Evolutionary conservation across 306 rosid species (phyloP).

Genomic region (Gleditsia sinensis): DNA sequence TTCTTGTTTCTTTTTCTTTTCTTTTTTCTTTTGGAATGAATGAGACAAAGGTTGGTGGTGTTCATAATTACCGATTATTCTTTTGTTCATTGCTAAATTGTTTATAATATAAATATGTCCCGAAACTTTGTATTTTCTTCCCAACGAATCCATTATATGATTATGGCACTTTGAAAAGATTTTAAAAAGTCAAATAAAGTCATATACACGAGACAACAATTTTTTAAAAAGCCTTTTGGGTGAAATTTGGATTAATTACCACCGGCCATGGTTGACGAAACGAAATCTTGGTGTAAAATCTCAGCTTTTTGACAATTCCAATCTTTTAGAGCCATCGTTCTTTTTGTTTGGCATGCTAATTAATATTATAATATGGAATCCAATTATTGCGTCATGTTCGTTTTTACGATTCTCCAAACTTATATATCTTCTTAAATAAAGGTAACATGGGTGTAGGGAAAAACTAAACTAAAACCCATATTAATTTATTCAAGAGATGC

Average conservation of each 20-base stretch:
- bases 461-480: too few species aligned
- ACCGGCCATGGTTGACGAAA: background rate
- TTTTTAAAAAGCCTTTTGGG: too few species aligned
- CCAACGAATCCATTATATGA: too few species aligned
- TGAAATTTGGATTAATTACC: background rate
- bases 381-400: background rate
- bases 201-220: background rate
- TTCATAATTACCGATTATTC: conserved; percentile 20
- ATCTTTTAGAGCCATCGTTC: background rate
- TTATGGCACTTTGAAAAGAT: too few species aligned
- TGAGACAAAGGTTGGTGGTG: conserved; percentile 14
- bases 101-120: background rate
- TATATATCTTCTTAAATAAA: too few species aligned
- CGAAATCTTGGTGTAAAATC: background rate
- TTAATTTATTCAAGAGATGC: too few species aligned
- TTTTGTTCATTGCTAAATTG: conserved; percentile 23
- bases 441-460: too few species aligned
- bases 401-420: too few species aligned
- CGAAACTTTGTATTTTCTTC: background rate
- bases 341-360: background rate
- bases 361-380: background rate
- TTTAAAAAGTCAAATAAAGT: conserved; percentile 19
- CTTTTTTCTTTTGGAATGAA: background rate
- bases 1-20: background rate
- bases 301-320: conserved; percentile 15